Base-by-base conservation (phyloP, 1,284 basidiomycete genomes). In the Ustilago curta region DNA sequence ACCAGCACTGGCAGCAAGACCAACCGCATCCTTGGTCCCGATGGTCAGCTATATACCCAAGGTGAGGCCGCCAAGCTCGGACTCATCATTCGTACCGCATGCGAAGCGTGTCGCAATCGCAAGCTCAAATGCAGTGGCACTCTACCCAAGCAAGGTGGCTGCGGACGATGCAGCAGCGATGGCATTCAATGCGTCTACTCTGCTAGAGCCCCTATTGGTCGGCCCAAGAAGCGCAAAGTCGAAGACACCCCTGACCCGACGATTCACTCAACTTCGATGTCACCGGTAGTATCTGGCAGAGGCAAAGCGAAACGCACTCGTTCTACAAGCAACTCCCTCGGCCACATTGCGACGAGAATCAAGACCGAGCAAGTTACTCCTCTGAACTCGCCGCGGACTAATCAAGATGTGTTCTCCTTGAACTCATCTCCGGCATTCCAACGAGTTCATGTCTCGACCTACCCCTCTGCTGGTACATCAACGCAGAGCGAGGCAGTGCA, bases 121-220 rank as follows among this genome's bases (percentile, higher is more conserved):
- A 81, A 81, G 67, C 72, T 80, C 68, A 76, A 77, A 23, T 80
- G 78, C 61, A 76, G 71, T n/a, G 75, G 77, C 31, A 59, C 48
- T 18, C 53, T 76, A 0, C 61, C 64, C 0, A 70, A 76, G 37
- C 48, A 69, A 4, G 78, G 70, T 9, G 73, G 73, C 9, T 80
- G 78, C 43, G 61, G 53, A 7, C 53, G 78, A 18, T 80, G 78
- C 60, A 67, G 44, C 14, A 72, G 59, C 45, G 78, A 80, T 37
- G 35, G 21, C 37, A 65, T 74, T 12, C 55, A 65, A 7, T 80
- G 78, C 45, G 47, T 70, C 44, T 80, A 76, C 55, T 67, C 73
- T 12, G 67, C 75, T 6, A 54, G 78, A 48, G 76, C 78, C 8
- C 78, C 78, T 25, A 80, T 80, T 8, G 78, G 78, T 14, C 65